phyloP scores from a whole-genome alignment of 805 yeast species.

The Candida xyloterini region DNA sequence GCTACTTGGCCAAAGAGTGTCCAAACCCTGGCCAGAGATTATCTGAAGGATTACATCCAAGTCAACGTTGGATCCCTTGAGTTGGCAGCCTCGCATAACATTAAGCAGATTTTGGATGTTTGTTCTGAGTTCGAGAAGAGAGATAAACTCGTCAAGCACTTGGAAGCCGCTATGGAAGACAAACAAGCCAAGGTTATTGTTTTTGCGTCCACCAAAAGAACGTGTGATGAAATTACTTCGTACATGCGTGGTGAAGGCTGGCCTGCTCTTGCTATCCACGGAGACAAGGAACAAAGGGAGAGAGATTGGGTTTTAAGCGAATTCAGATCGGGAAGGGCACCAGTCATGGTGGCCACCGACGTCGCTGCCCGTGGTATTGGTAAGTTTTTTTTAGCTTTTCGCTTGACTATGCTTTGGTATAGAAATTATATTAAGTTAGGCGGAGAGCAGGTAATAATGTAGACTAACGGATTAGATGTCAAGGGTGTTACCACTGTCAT shows the following conservation, averaged over 20 bases:
- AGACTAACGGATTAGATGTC: constrained; percentile 61
- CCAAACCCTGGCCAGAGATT: constrained; percentile 88
- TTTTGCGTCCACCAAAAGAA: constrained; percentile 96
- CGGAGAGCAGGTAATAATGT: constrained; percentile 16
- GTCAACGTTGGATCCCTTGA: constrained; percentile 96
- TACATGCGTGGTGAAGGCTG: constrained; percentile 94
- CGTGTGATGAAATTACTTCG: constrained; percentile 91
- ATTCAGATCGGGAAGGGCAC: constrained; percentile 88
- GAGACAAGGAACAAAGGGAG: constrained; percentile 96
- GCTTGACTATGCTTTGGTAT: constrained; percentile 12
- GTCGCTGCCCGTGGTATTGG: constrained; percentile 99
- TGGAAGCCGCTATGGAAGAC: constrained; percentile 74
- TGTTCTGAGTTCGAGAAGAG: constrained; percentile 90
- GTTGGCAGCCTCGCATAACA: constrained; percentile 93
- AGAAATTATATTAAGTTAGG: constrained; percentile 9
- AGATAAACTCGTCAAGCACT: constrained; percentile 80
- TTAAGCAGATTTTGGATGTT: constrained; percentile 90
- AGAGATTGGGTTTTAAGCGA: constrained; percentile 98
- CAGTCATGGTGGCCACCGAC: constrained; percentile 98
- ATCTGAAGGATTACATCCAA: constrained; percentile 89
- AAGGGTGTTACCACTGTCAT: constrained; percentile 93
- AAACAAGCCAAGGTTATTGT: constrained; percentile 75
- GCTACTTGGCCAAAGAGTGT: constrained; percentile 99
- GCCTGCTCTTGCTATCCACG: constrained; percentile 98
- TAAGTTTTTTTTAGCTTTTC: constrained; percentile 49